Conservation (phyloP, 371 early-diverging fungal species). For the Mucor plumbeus region DNA sequence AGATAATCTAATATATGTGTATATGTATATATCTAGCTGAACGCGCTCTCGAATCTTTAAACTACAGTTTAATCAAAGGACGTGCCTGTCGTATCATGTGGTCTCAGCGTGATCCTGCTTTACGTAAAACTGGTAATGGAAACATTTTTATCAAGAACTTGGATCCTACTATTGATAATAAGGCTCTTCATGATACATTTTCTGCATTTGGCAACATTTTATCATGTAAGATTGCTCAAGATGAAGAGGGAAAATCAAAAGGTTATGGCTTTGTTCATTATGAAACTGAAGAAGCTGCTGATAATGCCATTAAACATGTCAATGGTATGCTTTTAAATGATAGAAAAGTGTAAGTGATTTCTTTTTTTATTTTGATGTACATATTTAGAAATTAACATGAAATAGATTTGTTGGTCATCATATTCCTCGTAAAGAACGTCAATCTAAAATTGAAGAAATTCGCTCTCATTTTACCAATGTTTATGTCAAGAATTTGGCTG, state of each 20-base stretch:
- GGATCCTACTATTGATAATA: constrained; percentile 94
- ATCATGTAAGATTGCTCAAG: constrained; percentile 92
- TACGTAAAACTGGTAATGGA: constrained; percentile 90
- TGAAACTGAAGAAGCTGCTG: constrained; percentile 86
- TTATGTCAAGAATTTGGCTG: constrained; percentile 91
- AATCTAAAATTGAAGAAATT: constrained; percentile 77
- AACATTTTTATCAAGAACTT: constrained; percentile 99
- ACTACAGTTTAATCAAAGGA: constrained; percentile 94
- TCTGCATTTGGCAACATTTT: constrained; percentile 92
- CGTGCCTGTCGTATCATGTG: constrained; percentile 98
- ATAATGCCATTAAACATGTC: constrained; percentile 86
- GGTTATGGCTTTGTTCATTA: constrained; percentile 99
- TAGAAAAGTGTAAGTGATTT: constrained; percentile 63
- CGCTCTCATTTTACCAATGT: constrained; percentile 88
- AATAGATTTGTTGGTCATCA: constrained; percentile 75
- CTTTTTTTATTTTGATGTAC: background rate
- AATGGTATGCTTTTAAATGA: constrained; percentile 95
- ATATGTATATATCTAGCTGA: constrained; percentile 78
- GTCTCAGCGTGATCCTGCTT: constrained; percentile 97
- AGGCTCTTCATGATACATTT: constrained; percentile 95
- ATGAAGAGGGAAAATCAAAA: constrained; percentile 75
- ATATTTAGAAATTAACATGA: background rate
- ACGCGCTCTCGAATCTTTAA: constrained; percentile 91
- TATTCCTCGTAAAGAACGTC: constrained; percentile 83
- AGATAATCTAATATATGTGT: constrained; percentile 9